A percentile compares a stretch with the other conserved stretches of the same genome.
These are phyloP conservation scores for Leucogyrophana mollusca DNA, from an alignment of 768 basidiomycete genomes.

Conservation along the genomic window DNA sequence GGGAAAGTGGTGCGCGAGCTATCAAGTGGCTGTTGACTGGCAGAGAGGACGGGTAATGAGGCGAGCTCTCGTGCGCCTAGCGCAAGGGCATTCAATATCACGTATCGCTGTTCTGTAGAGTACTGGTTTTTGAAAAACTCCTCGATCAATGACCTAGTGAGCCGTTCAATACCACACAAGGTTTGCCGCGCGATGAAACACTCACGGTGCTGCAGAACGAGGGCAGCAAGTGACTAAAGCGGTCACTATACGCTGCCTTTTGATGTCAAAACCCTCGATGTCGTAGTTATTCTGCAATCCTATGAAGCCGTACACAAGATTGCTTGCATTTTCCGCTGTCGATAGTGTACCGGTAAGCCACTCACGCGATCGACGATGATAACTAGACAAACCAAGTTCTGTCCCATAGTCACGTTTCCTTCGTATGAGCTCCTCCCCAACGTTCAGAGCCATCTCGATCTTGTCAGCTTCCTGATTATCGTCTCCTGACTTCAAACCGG, in stretches of 20 bases:
- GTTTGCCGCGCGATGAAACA: conserved; percentile 12
- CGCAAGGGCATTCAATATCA: conserved; percentile 84
- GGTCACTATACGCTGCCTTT: conserved; percentile 72
- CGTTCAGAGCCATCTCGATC: conserved; percentile 76
- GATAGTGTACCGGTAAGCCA: conserved; percentile 2
- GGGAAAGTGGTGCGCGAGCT: conserved; percentile 58
- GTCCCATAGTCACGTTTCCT: conserved; percentile 83
- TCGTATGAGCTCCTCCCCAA: conserved; percentile 81
- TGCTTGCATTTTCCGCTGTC: conserved; percentile 86
- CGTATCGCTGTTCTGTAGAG: conserved; percentile 80
- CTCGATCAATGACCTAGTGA: conserved; percentile 72
- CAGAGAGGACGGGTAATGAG: conserved; percentile 34
- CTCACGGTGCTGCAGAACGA: conserved; percentile 76
- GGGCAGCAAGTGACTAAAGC: conserved; percentile 85
- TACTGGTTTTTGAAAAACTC: conserved; percentile 95
- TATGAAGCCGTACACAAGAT: conserved; percentile 71
- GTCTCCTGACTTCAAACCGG: conserved; percentile 48
- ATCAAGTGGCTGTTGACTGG: conserved; percentile 29
- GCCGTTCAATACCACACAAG: conserved; percentile 3
- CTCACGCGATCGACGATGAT: background rate
- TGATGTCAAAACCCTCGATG: conserved; percentile 72
- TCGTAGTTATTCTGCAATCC: conserved; percentile 83
- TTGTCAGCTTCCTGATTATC: conserved; percentile 69
- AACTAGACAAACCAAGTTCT: conserved; percentile 76
- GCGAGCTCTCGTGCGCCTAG: conserved; percentile 85